Conservation (phyloP, 2,329 filamentous ascomycete genomes). For the Exophiala bonariae region DNA sequence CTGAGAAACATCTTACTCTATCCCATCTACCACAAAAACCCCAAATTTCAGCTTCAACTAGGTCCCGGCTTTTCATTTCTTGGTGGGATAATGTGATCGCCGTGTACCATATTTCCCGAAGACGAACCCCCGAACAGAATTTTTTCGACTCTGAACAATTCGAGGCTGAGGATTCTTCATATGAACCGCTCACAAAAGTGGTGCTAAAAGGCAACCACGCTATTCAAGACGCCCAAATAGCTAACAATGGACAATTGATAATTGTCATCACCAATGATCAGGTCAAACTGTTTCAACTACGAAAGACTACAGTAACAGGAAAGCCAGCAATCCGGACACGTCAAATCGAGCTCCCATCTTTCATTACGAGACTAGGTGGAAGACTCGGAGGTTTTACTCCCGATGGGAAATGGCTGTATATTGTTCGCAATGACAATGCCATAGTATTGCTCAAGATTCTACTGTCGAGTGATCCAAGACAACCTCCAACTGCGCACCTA, state of each 20-base stretch:
- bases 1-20: conserved; percentile 76
- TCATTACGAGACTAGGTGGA: conserved; percentile 63
- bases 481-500: conserved; percentile 44
- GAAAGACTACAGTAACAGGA: conserved; percentile 13
- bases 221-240: conserved; percentile 74
- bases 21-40: conserved; percentile 80
- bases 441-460: conserved; percentile 55
- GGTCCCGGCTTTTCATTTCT: conserved; percentile 74
- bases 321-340: conserved; percentile 51
- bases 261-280: conserved; percentile 73
- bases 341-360: conserved; percentile 65
- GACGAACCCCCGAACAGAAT: neutral
- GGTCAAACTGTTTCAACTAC: conserved; percentile 74
- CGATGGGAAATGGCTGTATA: conserved; percentile 46
- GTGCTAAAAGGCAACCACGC: conserved; percentile 68
- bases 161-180: conserved; percentile 10
- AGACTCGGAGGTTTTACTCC: conserved; percentile 58
- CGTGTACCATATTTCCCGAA: conserved; percentile 63
- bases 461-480: conserved; percentile 39
- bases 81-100: conserved; percentile 91
- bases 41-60: conserved; percentile 70
- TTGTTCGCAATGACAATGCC: conserved; percentile 61
- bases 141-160: neutral
- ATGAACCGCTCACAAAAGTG: conserved; percentile 24
- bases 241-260: conserved; percentile 69